Percentiles rank a stretch among this genome's conserved stretches.
These are phyloP conservation scores for Raffaelea deltoideospora DNA, from an alignment of 2,329 filamentous ascomycete genomes.

Conservation along the genomic window DNA sequence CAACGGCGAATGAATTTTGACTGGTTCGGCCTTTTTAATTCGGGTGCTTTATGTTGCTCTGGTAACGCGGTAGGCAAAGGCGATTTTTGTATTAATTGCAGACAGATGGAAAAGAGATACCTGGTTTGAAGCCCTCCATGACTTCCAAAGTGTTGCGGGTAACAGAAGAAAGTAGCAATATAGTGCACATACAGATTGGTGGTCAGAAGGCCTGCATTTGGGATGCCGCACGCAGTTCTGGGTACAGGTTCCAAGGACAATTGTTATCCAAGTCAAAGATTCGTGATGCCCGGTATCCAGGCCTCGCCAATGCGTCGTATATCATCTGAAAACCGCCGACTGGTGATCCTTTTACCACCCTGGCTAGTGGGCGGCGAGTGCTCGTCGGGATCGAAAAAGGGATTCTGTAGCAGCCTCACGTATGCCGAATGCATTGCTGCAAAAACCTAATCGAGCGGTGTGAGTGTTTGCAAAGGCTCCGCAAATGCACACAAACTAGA, in stretches of 20 bases:
- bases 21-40: neutral
- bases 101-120: no score
- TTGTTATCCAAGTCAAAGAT: no score
- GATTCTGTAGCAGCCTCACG: conserved; percentile 76
- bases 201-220: no score
- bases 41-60: neutral
- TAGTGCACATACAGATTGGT: neutral
- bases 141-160: no score
- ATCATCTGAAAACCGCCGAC: conserved; percentile 64
- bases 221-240: neutral
- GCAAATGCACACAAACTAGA: neutral
- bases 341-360: conserved; percentile 59
- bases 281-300: conserved; percentile 63
- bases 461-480: neutral
- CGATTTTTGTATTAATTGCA: no score
- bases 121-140: no score
- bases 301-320: conserved; percentile 71
- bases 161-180: no score
- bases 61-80: neutral
- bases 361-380: conserved; percentile 44
- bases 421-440: conserved; percentile 87
- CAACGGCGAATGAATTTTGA: conserved; percentile 10
- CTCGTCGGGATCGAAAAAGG: conserved; percentile 85
- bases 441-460: conserved; percentile 46
- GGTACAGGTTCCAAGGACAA: no score